phyloP scores from a whole-genome alignment of 2,329 filamentous ascomycete genomes.

The Diaporthe sp. region DNA sequence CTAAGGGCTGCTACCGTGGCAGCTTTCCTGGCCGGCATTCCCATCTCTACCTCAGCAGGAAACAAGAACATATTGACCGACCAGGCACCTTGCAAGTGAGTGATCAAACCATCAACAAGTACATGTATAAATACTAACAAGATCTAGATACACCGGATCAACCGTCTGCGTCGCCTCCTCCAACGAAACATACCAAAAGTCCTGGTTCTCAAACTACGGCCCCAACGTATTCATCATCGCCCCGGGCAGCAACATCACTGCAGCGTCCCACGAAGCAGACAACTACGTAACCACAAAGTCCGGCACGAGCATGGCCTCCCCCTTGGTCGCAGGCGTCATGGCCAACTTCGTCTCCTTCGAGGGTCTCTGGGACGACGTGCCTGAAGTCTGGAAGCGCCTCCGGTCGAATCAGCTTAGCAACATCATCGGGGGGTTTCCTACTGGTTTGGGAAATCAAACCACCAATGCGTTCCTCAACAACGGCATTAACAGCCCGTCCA shows the following conservation, averaged over 20 bases:
- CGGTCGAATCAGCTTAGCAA: no score
- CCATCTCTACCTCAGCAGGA: neutral
- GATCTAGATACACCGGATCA: neutral
- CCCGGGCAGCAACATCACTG: neutral
- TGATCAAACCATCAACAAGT: neutral
- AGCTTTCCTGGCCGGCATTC: neutral
- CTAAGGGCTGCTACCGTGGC: neutral
- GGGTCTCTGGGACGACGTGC: no score
- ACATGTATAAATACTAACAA: neutral
- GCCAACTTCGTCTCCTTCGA: no score
- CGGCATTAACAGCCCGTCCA: no score
- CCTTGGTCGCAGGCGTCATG: no score
- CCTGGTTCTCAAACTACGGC: neutral
- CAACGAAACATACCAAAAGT: neutral
- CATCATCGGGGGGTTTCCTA: no score
- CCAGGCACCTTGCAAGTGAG: neutral
- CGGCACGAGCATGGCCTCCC: no score
- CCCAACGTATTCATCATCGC: neutral
- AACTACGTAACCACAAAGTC: no score
- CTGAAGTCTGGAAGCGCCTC: no score
- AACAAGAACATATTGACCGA: neutral
- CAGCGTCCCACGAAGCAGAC: no score
- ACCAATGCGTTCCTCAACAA: no score
- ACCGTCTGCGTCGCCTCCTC: neutral
- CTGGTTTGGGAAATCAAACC: no score